Evolutionary conservation across 176 grass and related monocot genomes (phyloP), one percentile per base, ranked within the genome.

Genomic region (Musa troglodytarum): DNA sequence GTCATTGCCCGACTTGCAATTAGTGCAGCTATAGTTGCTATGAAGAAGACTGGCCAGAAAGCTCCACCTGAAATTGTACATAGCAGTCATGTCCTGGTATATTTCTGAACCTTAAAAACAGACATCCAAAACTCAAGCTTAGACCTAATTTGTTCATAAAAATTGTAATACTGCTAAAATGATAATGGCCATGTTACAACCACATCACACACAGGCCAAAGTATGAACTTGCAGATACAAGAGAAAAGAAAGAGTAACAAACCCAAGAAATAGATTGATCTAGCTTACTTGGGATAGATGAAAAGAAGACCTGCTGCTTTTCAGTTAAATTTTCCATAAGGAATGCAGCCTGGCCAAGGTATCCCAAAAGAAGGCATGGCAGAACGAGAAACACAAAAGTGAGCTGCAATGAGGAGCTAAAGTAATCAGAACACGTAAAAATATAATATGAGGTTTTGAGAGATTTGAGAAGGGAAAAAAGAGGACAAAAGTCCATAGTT

Each of bases 1-100:
- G 88, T 94, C 90, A 99, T 99, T 87, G 95, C 85, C 43, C 90
- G 90, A 71, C 86, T 94, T 82, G 95, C 95, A 83, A 99, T 99
- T 77, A 99, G 77, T 71, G 95, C 90, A 34, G 95, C 95, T 52
- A 99, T 74, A 78, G 75, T 89, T 57, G 95, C 90, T 87, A 99
- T 77, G 34, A 83, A 80, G 59, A 99, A 83, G 56, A 99, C 86
- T 71, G 86, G 90, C 95, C 95, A 99, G 77, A 94, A 99, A 79
- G 73, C 95, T 59, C 73, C 79, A 73, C 69, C 95, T 99, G 82
- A 19, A 15, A 70, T 19, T 49, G 16, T 19, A 70, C 49, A 70
- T 68, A 68, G 28, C 65, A 68, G 65, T 70, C 28, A 70, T 70
- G 17, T 19, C 68, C 68, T 50, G 68, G 52, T 50, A 43, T 34